Percentiles rank a stretch among this genome's conserved stretches.
These are phyloP conservation scores for Mrakiaceae sp. DNA, from an alignment of 1,284 basidiomycete species.

Conservation along the genomic window DNA sequence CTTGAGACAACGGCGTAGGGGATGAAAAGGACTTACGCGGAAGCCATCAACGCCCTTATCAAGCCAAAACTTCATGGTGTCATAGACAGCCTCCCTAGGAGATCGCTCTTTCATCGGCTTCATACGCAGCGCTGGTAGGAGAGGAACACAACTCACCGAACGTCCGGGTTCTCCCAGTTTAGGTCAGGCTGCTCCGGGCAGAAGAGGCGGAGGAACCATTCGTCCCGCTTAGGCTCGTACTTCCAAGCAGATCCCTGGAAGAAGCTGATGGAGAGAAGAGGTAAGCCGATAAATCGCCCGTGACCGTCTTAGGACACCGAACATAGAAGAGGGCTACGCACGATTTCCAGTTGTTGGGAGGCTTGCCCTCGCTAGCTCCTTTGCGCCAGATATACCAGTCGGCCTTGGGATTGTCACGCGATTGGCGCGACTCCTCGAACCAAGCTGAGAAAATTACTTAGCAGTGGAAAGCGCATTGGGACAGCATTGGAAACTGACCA, in stretches of 20 bases:
- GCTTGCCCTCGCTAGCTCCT: constrained; percentile 25
- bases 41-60: constrained; percentile 40
- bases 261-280: no score
- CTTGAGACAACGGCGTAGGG: neutral
- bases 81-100: constrained; percentile 28
- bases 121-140: no score
- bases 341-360: constrained; percentile 39
- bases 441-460: constrained; percentile 22
- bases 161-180: constrained; percentile 24
- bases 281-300: neutral
- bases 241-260: constrained; percentile 32
- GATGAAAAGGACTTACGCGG: constrained; percentile 22
- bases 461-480: neutral
- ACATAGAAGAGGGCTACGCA: constrained; percentile 22
- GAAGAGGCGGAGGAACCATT: constrained; percentile 41
- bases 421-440: constrained; percentile 36
- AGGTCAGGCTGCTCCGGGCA: constrained; percentile 39
- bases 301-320: constrained; percentile 26
- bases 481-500: neutral
- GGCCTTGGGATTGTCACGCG: constrained; percentile 34
- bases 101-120: no score
- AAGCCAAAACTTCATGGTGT: constrained; percentile 39
- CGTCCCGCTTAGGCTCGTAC: constrained; percentile 36
- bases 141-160: neutral
- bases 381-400: constrained; percentile 40